Base-by-base conservation (phyloP, 441 rosid species). In the Gossypium aridum region DNA sequence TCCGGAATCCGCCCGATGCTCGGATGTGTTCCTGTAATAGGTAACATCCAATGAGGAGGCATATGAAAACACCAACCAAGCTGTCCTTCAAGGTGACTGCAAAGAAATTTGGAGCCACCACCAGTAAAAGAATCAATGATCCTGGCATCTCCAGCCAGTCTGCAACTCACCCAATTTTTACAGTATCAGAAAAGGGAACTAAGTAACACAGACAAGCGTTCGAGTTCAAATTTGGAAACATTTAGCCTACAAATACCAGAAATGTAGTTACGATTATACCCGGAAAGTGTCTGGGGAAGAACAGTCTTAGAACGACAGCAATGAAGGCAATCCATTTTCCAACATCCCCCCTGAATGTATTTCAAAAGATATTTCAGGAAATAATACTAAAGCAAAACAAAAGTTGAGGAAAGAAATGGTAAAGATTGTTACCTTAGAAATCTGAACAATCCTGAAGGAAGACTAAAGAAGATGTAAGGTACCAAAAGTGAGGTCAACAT, bases 141-240 rank as follows among this genome's bases (percentile, higher is more conserved):
- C 89, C 97, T 0, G 94, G 98, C 89, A 94, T 82, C 83, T 92
- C 98, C 75, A 94, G 80, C 91, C 96, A 91, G 74, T 87, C 97
- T 92, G 82, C 72, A 69, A 17, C 37, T 70, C 49, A 31, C 45
- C 14, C 45, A 19, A 64, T 8, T 66, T 75, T 31, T 34, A 26
- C 28, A 3, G 20, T 14, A 28, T 19, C 65, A 37, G 61, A 59
- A 16, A 47, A 13, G 13, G 56, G 13, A 22, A 64, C 70, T 43
- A 39, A 55, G 60, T 17, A 55, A 55, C 25, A 55, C 25, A 19
- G 60, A 19, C 25, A 55, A 55, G 12, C 0, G 4, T 56, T 8
- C 0, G 31, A 22, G 37, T 25, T 60, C 39, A 2, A 60, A 60
- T 57, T 14, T 16, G 7, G 19, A 14, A 26, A 25, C 19, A 9